Evolutionary conservation across 2,329 filamentous ascomycete genomes (phyloP), one percentile per base, ranked within the genome.

Genomic region (Aspergillus ustus): DNA sequence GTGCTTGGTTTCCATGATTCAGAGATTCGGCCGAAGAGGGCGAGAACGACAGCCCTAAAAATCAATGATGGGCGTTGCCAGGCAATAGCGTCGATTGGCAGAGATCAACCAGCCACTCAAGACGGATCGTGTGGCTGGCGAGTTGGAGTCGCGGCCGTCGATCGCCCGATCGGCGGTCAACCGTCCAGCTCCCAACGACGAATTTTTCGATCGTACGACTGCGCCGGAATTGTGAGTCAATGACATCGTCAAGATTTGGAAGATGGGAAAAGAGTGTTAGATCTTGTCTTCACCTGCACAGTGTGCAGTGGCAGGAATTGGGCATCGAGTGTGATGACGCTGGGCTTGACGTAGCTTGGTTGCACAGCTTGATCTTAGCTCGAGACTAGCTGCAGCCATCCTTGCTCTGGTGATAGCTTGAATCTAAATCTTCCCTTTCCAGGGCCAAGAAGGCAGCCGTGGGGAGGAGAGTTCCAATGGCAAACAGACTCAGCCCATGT

Each of bases 311-410:
- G 6, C n/a, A 48, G 45, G 19, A 44, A 22, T 46, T 28, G 11
- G 43, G 43, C 17, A 25, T 28, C 37, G 22, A 28, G 49, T 8
- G 28, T 7, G 37, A 20, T 45, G 52, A 45, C 52, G 40, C 22
- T 45, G 25, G 20, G 17, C 17, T 55, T 55, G 52, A 48, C 52
- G 52, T 55, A 55, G 37, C 43, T 45, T 17, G 13, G 44, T 48
- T 22, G 44, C 29, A 56, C 53, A 46, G 43, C 28, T 34, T 20
- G 17, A 15, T 19, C 28, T 31, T 40, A 51, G 29, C 25, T 31
- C 25, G 5, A 31, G 29, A 28, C 8, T 34, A 55, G 43, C 34
- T 37, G 43, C 43, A 44, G 22, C 46, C 52, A 19, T 48, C 53
- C 28, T 53, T 44, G 20, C 22, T 40, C 34, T 40, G 34, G 34